Evolutionary conservation across 306 rosid genomes (phyloP), one percentile per base, ranked within the genome.

Genomic region (Ceratonia siliqua): DNA sequence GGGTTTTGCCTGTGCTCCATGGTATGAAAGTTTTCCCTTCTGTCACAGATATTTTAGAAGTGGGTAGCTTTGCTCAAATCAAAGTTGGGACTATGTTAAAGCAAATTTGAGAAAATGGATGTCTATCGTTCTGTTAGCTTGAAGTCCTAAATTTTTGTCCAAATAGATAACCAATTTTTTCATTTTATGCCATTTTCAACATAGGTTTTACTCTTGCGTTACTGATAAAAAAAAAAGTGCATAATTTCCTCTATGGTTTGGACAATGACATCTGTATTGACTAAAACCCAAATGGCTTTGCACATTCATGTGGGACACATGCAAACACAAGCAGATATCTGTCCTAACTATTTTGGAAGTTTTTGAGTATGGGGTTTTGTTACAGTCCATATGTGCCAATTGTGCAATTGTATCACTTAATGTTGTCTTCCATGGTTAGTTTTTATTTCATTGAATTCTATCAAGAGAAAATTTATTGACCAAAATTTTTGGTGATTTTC

Each of bases 371-470:
- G 1, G 21, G 39, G 39, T 12, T 57, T 30, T 57, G 11, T 9
- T 46, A 8, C 42, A 22, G 54, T 57, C 15, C 32, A 21, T 42
- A n/a, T 57, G 33, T 67, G 36, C 52, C 21, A 68, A 8, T 39
- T 45, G 62, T 67, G 59, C 28, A 73, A 57, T 73, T 25, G 33
- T 35, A 43, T 70, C 32, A 78, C 57, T 75, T 13, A 25, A 8
- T 63, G 36, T 21, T 72, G 24, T 53, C 53, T 35, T 39, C 52
- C 56, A 3, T 54, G 52, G 58, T 50, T 59, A 8, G 18, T 81
- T 63, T 56, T 57, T 27, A 53, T 45, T 35, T 75, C 45, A 8
- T n/a, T n/a, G n/a, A 12, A 42, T 42, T 42, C n/a, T 42, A 42
- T 42, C n/a, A n/a, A n/a, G n/a, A n/a, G n/a, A n/a, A n/a, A n/a